phyloP scores from a whole-genome alignment of 768 basidiomycete genomes.

The Termitomyces sp. region DNA sequence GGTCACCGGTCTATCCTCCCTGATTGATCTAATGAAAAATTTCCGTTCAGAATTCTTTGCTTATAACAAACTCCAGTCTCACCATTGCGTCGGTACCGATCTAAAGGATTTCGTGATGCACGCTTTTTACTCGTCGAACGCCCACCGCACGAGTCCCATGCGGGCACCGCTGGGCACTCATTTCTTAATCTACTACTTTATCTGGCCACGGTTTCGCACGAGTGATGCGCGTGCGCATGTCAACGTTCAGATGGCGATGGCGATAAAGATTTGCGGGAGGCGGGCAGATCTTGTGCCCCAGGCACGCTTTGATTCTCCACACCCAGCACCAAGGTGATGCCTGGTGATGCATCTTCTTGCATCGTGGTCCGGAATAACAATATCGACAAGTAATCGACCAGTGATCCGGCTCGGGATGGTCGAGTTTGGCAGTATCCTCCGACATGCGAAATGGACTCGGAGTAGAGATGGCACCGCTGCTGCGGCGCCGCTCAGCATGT shows the following conservation, averaged over 20 bases:
- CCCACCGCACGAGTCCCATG: too few species aligned
- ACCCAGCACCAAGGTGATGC: neutral
- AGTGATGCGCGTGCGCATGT: neutral
- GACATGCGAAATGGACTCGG: neutral
- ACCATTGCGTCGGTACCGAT: neutral
- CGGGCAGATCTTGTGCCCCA: neutral
- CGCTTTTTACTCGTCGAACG: too few species aligned
- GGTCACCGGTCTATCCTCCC: too few species aligned
- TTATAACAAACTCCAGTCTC: neutral
- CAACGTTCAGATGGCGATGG: neutral
- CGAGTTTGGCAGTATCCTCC: neutral
- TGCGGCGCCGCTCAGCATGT: too few species aligned
- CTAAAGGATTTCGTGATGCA: too few species aligned
- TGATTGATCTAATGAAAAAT: neutral
- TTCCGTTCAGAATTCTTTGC: neutral
- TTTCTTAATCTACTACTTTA: too few species aligned
- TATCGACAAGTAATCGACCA: neutral
- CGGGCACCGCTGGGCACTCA: too few species aligned
- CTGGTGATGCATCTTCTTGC: too few species aligned
- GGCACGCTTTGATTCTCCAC: constrained; percentile 5
- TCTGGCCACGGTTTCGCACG: too few species aligned
- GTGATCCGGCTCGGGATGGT: constrained; percentile 5
- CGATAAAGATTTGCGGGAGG: neutral
- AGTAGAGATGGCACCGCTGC: too few species aligned
- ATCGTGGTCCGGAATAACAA: neutral